These are phyloP conservation scores for Aspergillus luchuensis DNA, from an alignment of 2,329 filamentous ascomycete species.

Conservation along the genomic window DNA sequence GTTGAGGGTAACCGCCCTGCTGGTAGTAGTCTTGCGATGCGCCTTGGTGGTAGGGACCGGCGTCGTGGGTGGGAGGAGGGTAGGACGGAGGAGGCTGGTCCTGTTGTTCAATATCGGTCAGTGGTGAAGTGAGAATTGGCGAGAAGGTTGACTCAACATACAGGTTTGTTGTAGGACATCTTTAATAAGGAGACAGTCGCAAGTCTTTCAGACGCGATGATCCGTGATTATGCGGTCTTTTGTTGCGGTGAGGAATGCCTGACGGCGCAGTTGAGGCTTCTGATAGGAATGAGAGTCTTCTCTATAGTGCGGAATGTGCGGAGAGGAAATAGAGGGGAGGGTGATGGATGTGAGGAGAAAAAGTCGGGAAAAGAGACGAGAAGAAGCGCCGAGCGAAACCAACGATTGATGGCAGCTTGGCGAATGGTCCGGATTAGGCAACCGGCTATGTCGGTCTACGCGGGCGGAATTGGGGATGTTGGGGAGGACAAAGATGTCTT, in stretches of 20 bases:
- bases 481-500: not conserved
- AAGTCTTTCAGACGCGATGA: not conserved
- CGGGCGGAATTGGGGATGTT: not conserved
- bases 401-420: conserved; percentile 2
- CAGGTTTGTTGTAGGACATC: conserved; percentile 39
- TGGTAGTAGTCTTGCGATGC: conserved; percentile 39
- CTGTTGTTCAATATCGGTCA: conserved; percentile 18
- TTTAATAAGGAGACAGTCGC: conserved; percentile 3
- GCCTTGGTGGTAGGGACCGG: conserved; percentile 33
- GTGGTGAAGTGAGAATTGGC: not conserved
- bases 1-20: conserved; percentile 15
- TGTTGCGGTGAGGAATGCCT: not conserved
- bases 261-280: not conserved
- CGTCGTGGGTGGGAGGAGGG: conserved; percentile 37
- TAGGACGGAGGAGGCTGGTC: conserved; percentile 42
- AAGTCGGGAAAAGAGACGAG: not conserved
- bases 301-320: not conserved
- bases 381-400: not conserved
- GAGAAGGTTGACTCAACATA: conserved; percentile 19
- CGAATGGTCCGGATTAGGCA: conserved; percentile 9
- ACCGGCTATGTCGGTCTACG: conserved; percentile 1
- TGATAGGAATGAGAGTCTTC: not conserved
- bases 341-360: not conserved
- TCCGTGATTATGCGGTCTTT: not conserved
- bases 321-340: not conserved